Percentiles rank a stretch among this genome's conserved stretches.
phyloP scores from a whole-genome alignment of 2,329 filamentous ascomycete genomes.

The Colletotrichum sp. region DNA sequence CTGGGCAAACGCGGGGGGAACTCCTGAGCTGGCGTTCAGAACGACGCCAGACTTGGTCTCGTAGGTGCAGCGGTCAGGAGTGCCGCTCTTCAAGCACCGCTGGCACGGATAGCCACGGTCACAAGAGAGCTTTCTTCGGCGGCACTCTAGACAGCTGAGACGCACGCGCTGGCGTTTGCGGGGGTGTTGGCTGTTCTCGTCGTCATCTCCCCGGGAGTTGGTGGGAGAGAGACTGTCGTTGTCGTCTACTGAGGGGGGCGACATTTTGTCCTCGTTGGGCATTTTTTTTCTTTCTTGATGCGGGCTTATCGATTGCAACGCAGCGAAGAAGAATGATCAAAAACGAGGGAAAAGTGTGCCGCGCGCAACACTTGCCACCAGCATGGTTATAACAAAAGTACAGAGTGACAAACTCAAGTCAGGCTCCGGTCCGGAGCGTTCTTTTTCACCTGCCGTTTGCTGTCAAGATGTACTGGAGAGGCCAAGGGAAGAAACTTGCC shows the following conservation, averaged over 20 bases:
- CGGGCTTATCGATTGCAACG: neutral
- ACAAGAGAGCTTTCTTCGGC: slow-evolving; percentile 65
- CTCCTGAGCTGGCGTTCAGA: slow-evolving; percentile 51
- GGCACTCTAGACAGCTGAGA: slow-evolving; percentile 65
- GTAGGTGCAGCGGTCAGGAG: slow-evolving; percentile 64
- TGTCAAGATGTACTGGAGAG: slow-evolving; percentile 17
- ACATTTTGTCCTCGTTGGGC: slow-evolving; percentile 9
- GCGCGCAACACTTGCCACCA: neutral
- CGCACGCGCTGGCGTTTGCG: slow-evolving; percentile 65
- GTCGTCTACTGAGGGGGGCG: slow-evolving; percentile 30
- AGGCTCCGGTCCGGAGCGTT: slow-evolving; percentile 13
- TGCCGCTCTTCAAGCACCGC: slow-evolving; percentile 67
- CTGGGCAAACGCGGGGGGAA: slow-evolving; percentile 47
- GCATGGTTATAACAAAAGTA: slow-evolving; percentile 21
- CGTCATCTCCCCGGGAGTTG: slow-evolving; percentile 24
- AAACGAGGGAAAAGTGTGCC: neutral
- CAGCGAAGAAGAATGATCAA: slow-evolving; percentile 2
- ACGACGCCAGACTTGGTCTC: slow-evolving; percentile 60
- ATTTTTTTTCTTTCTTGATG: neutral
- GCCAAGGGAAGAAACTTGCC: slow-evolving; percentile 18
- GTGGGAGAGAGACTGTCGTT: slow-evolving; percentile 15
- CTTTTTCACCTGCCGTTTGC: slow-evolving; percentile 13
- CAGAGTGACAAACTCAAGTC: slow-evolving; percentile 13
- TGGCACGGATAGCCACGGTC: slow-evolving; percentile 67
- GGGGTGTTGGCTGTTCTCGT: slow-evolving; percentile 38